Evolutionary conservation across 176 grass and related monocot genomes (phyloP), one percentile per base, ranked within the genome.

Genomic region (Stipa capillata): DNA sequence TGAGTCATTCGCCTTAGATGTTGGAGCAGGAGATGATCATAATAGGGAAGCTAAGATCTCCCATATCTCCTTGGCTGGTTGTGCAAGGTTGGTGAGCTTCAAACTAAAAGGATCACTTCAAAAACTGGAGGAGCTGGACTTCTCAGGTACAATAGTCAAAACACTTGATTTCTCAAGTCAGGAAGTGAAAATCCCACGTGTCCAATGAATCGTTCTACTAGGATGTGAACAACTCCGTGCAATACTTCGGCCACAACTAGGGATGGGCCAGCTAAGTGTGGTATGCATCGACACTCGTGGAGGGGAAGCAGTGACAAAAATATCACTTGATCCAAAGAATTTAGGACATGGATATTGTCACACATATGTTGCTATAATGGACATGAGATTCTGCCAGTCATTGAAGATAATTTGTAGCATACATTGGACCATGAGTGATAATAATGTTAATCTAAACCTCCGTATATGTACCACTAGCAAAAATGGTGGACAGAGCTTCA

Each of bases 131-230:
- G 56, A 62, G 27, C 10, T 77, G 9, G 27, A 77, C 56, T 56
- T 77, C 9, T 77, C 74, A 13, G 31, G 44, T 24, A 77, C 74
- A n/a, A 33, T 18, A 33, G 8, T 77, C 40, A 77, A 77, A 77
- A 16, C 41, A 47, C 27, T 77, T 62, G n/a, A n/a, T n/a, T n/a
- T n/a, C n/a, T n/a, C n/a, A n/a, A n/a, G n/a, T n/a, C n/a, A n/a
- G n/a, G n/a, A n/a, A n/a, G n/a, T n/a, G n/a, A n/a, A n/a, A n/a
- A n/a, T n/a, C n/a, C n/a, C n/a, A n/a, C n/a, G n/a, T n/a, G n/a
- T n/a, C n/a, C n/a, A n/a, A n/a, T n/a, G n/a, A n/a, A 16, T 77
- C 40, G 48, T 62, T 34, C 23, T 77, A 10, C 8, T 62, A 15
- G 56, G 54, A 45, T 77, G 56, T 62, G 2, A 33, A 40, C 4